A percentile compares a stretch with the other conserved stretches of the same genome.
Conservation (phyloP, 2,329 filamentous ascomycete genomes). For the Ceratocystiopsis brevicomis region DNA sequence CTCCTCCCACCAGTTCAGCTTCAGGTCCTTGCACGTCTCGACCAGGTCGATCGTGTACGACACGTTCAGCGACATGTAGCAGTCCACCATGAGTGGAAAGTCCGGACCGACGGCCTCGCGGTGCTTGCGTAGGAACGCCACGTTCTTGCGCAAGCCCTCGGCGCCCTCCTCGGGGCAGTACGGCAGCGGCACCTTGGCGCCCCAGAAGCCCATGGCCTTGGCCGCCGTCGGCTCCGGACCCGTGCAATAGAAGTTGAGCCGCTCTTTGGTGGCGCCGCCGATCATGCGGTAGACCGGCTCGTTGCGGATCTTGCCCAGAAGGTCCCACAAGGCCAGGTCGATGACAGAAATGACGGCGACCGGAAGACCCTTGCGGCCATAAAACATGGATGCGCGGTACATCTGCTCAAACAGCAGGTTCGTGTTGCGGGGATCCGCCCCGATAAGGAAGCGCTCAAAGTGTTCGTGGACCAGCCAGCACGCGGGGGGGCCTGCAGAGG, state of each 20-base stretch:
- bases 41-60: conserved; percentile 83
- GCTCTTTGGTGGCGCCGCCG: conserved; percentile 69
- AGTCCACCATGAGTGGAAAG: conserved; percentile 88
- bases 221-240: conserved; percentile 68
- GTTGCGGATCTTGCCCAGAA: conserved; percentile 74
- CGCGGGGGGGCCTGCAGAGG: conserved; percentile 45
- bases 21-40: conserved; percentile 61
- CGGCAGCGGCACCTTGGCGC: conserved; percentile 75
- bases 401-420: conserved; percentile 91
- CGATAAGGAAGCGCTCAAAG: conserved; percentile 80
- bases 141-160: conserved; percentile 67
- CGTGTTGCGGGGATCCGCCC: conserved; percentile 74
- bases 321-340: conserved; percentile 81
- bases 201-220: conserved; percentile 74
- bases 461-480: conserved; percentile 91
- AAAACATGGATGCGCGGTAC: conserved; percentile 93
- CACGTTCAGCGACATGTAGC: conserved; percentile 92
- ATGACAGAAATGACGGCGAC: conserved; percentile 87
- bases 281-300: conserved; percentile 93
- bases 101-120: conserved; percentile 70
- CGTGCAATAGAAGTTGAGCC: conserved; percentile 86
- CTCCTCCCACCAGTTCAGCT: conserved; percentile 97
- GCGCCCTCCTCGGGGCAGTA: conserved; percentile 79
- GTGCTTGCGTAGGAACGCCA: conserved; percentile 73
- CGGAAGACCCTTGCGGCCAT: conserved; percentile 79